Percentiles rank a stretch among this genome's conserved stretches.
phyloP scores from a whole-genome alignment of 345 rosid species.

The Stellera chamaejasme region DNA sequence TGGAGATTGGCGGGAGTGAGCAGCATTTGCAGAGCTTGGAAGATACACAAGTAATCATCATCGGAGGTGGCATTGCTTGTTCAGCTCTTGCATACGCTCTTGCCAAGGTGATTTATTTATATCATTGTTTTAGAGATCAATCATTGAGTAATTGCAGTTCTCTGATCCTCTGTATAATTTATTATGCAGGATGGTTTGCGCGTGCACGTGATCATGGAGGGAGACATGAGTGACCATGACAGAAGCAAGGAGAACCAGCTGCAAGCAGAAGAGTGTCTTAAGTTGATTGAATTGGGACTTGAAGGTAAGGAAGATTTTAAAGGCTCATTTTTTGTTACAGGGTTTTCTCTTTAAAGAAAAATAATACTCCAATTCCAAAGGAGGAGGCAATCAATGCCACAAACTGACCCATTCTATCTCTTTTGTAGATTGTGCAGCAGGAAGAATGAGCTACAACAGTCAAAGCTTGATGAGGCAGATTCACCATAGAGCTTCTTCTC shows the following conservation, averaged over 20 bases:
- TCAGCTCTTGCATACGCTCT: slow-evolving; percentile 51
- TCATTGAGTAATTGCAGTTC: not conserved
- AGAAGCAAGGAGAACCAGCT: slow-evolving; percentile 15
- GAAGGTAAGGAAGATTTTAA: slow-evolving; percentile 14
- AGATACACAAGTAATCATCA: slow-evolving; percentile 32
- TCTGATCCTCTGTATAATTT: not conserved
- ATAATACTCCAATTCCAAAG: no score
- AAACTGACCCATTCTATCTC: no score
- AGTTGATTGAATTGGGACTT: slow-evolving; percentile 16
- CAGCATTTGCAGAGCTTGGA: not conserved
- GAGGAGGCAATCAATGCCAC: no score
- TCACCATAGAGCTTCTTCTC: slow-evolving; percentile 24
- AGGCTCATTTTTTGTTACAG: no score
- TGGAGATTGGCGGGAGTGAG: not conserved
- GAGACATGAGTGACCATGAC: slow-evolving; percentile 8
- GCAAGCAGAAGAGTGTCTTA: slow-evolving; percentile 15
- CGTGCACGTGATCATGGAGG: slow-evolving; percentile 11
- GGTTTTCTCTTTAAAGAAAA: no score
- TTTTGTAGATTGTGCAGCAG: slow-evolving; percentile 24
- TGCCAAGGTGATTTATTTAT: slow-evolving; percentile 16
- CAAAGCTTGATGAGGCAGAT: slow-evolving; percentile 25
- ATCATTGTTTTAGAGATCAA: not conserved
- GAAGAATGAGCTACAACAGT: slow-evolving; percentile 27
- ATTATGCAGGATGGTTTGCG: slow-evolving; percentile 6
- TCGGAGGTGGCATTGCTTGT: slow-evolving; percentile 43